A percentile compares a stretch with the other conserved stretches of the same genome.
Conservation (phyloP, 2,329 filamentous ascomycete genomes). For the Cyphellophora europaea region DNA sequence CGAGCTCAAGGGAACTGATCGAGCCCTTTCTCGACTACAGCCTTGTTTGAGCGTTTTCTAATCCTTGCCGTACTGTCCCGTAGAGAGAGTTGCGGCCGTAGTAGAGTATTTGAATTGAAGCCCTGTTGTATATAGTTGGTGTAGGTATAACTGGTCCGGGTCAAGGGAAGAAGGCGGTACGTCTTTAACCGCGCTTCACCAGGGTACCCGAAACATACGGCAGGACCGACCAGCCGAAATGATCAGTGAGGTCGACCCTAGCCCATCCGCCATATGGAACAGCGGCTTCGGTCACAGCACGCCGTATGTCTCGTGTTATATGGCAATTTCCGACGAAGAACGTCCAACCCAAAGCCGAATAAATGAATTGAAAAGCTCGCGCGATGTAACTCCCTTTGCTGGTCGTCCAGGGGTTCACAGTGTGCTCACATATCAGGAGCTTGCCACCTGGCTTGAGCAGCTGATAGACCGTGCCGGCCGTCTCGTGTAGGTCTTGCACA, state of each 20-base stretch:
- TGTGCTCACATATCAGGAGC: conserved; percentile 47
- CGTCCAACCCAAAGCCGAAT: conserved; percentile 38
- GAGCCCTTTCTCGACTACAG: too few relatives aligned
- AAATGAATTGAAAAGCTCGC: conserved; percentile 37
- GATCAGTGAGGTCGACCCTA: conserved; percentile 34
- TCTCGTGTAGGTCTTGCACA: conserved; percentile 38
- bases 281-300: background rate
- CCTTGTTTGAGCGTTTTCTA: too few relatives aligned
- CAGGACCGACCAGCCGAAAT: conserved; percentile 28
- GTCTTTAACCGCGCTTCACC: conserved; percentile 27
- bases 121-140: too few relatives aligned
- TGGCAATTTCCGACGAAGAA: conserved; percentile 45
- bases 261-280: conserved; percentile 38
- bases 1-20: too few relatives aligned
- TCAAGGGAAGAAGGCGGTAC: too few relatives aligned
- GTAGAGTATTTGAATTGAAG: too few relatives aligned
- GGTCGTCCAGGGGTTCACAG: conserved; percentile 41
- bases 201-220: conserved; percentile 32
- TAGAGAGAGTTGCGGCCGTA: too few relatives aligned
- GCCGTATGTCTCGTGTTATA: conserved; percentile 35
- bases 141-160: too few relatives aligned
- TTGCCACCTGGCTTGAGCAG: conserved; percentile 46
- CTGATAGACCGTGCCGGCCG: conserved; percentile 37
- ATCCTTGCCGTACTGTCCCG: too few relatives aligned
- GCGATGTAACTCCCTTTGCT: conserved; percentile 35